Percentiles rank a stretch among this genome's conserved stretches.
These are phyloP conservation scores for Ustanciosporium gigantosporum DNA, from an alignment of 1,284 basidiomycete species.

Conservation along the genomic window DNA sequence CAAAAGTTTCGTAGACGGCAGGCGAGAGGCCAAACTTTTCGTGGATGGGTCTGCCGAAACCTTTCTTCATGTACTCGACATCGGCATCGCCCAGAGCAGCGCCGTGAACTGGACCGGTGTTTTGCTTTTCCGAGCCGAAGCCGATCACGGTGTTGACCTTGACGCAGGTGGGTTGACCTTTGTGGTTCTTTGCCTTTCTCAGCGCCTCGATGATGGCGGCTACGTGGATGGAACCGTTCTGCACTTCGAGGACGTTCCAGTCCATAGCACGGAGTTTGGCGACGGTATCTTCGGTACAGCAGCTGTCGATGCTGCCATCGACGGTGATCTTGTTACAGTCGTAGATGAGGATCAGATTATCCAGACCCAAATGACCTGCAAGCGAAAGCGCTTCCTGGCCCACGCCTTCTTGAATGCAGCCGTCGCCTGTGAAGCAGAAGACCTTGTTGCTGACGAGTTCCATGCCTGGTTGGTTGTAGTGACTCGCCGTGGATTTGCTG, in stretches of 20 bases:
- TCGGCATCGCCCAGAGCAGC: slow-evolving; percentile 89
- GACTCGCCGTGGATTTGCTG: slow-evolving; percentile 82
- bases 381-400: slow-evolving; percentile 85
- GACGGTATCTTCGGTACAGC: slow-evolving; percentile 91
- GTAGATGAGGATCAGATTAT: slow-evolving; percentile 73
- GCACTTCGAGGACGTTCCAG: slow-evolving; percentile 86
- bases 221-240: slow-evolving; percentile 83
- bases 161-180: slow-evolving; percentile 83
- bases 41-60: slow-evolving; percentile 80
- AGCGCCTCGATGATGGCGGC: slow-evolving; percentile 79
- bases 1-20: slow-evolving; percentile 74
- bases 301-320: slow-evolving; percentile 85
- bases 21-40: slow-evolving; percentile 78
- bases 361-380: slow-evolving; percentile 86
- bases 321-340: slow-evolving; percentile 82
- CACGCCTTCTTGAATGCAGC: slow-evolving; percentile 95
- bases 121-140: slow-evolving; percentile 87
- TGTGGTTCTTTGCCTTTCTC: slow-evolving; percentile 74
- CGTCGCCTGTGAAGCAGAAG: slow-evolving; percentile 87
- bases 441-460: slow-evolving; percentile 86
- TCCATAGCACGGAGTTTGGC: slow-evolving; percentile 86
- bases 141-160: slow-evolving; percentile 87
- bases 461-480: slow-evolving; percentile 86
- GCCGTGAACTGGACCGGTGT: slow-evolving; percentile 90
- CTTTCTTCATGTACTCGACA: slow-evolving; percentile 78